Percentiles rank a stretch among this genome's conserved stretches.
Evolutionary conservation across 106 monocot species (phyloP).

Genomic region (Apostasia shenzhenica): DNA sequence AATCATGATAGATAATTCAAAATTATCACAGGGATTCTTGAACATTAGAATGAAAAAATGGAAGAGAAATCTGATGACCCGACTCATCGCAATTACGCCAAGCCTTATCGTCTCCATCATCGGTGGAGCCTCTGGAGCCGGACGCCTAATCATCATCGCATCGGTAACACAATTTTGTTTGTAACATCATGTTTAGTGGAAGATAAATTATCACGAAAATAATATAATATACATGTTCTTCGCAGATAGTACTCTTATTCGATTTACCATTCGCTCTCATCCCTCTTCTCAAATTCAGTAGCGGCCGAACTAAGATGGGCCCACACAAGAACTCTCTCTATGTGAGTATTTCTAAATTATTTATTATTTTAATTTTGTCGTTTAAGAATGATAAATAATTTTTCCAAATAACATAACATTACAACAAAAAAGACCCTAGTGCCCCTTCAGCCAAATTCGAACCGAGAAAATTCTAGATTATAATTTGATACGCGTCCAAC

Average conservation of each 20-base stretch:
- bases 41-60: constrained; percentile 75
- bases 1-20: too few species aligned
- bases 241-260: constrained; percentile 84
- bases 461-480: too few species aligned
- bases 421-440: too few species aligned
- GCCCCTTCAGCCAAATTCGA: too few species aligned
- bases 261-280: constrained; percentile 85
- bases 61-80: constrained; percentile 63
- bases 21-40: constrained; percentile 50
- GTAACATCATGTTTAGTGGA: background rate
- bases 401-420: too few species aligned
- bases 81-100: constrained; percentile 61
- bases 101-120: constrained; percentile 82
- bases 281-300: constrained; percentile 83
- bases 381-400: too few species aligned
- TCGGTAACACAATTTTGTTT: constrained; percentile 31
- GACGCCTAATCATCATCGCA: constrained; percentile 72
- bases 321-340: constrained; percentile 71
- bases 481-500: too few species aligned
- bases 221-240: background rate
- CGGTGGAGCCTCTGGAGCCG: constrained; percentile 69
- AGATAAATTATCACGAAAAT: background rate
- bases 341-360: constrained; percentile 25
- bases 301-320: constrained; percentile 70
- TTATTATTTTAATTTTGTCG: background rate